phyloP scores from a whole-genome alignment of 768 basidiomycete genomes.

The Sutorius australiensis region DNA sequence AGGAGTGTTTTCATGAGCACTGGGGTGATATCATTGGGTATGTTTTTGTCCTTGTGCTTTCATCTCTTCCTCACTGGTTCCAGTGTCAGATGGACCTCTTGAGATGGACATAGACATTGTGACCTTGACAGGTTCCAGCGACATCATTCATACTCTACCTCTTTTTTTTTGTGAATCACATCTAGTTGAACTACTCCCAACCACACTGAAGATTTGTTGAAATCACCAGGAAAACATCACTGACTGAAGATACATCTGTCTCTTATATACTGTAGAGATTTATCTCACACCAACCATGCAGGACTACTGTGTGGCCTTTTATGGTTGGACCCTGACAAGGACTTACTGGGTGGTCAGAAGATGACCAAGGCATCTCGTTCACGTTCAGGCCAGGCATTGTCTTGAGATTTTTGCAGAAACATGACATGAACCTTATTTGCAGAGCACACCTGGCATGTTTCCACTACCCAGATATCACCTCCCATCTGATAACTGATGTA shows the following conservation, averaged over 20 bases:
- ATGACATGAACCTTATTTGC: conserved; percentile 61
- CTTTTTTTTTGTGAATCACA: background rate
- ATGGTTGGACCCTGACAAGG: no score
- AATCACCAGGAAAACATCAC: background rate
- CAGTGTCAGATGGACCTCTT: background rate
- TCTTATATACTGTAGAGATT: no score
- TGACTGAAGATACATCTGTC: no score
- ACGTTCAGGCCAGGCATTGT: no score
- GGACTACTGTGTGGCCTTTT: no score
- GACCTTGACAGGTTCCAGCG: no score
- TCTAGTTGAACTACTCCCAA: background rate
- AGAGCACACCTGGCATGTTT: conserved; percentile 88
- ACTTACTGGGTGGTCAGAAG: no score
- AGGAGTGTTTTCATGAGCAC: conserved; percentile 15
- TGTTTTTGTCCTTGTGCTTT: background rate
- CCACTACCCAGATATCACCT: background rate
- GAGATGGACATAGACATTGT: background rate
- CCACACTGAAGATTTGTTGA: background rate
- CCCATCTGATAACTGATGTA: background rate
- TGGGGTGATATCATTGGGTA: background rate
- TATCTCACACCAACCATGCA: no score
- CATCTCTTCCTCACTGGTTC: background rate
- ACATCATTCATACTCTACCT: background rate
- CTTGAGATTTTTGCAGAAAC: no score
- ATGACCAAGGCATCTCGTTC: no score